Conservation (phyloP, 805 yeast species). For the Clavispora vitiphila region DNA sequence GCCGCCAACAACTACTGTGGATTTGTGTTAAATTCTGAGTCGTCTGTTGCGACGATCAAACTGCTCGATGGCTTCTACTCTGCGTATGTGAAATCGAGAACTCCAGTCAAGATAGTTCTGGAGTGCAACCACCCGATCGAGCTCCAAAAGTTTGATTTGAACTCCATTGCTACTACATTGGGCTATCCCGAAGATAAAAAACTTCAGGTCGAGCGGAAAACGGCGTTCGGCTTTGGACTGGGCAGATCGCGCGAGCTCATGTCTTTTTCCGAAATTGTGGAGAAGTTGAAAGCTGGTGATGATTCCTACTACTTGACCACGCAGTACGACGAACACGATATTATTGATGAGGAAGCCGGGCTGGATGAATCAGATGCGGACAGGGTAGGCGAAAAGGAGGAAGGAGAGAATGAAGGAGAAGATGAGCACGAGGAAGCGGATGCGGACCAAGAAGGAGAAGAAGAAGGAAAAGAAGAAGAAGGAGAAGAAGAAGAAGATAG, state of each 20-base stretch:
- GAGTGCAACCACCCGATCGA: constrained; percentile 22
- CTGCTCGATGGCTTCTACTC: constrained; percentile 27
- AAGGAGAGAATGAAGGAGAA: constrained; percentile 4
- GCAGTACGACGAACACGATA: constrained; percentile 52
- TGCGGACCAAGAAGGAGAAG: constrained; percentile 12
- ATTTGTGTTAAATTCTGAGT: constrained; percentile 2
- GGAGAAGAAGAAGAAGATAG: constrained; percentile 19
- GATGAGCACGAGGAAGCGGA: constrained; percentile 10
- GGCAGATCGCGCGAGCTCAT: constrained; percentile 51
- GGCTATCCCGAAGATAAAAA: constrained; percentile 19
- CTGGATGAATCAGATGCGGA: not conserved
- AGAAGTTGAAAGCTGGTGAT: constrained; percentile 37
- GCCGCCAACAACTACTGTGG: constrained; percentile 6
- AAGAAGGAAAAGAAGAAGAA: constrained; percentile 14
- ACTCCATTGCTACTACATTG: constrained; percentile 32
- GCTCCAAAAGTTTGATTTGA: constrained; percentile 25
- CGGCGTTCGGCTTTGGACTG: constrained; percentile 62
- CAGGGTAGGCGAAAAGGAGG: not conserved
- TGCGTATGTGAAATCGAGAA: constrained; percentile 36
- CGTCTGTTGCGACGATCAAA: constrained; percentile 1
- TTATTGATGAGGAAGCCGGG: constrained; percentile 6
- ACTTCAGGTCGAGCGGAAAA: constrained; percentile 56
- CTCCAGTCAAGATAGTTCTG: constrained; percentile 45
- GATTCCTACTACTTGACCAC: constrained; percentile 59
- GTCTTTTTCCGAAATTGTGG: constrained; percentile 46